Evolutionary conservation across 2,329 filamentous ascomycete species (phyloP).

Genomic region (Aspergillus flavus): DNA sequence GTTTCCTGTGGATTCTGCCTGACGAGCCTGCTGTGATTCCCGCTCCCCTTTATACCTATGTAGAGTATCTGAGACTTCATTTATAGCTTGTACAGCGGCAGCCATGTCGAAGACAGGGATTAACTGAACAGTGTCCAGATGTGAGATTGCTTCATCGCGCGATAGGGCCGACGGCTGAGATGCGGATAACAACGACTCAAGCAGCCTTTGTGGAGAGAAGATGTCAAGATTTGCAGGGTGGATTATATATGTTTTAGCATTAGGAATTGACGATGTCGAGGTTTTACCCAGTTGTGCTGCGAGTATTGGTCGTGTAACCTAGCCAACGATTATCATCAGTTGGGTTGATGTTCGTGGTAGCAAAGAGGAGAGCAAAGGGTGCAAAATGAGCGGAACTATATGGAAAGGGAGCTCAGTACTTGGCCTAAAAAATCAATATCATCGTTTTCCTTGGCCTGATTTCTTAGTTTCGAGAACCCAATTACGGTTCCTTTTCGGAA

Average conservation of each 20-base stretch:
- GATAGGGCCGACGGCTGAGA: constrained; percentile 18
- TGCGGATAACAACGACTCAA: constrained; percentile 28
- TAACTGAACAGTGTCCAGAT: constrained; percentile 37
- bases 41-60: constrained; percentile 21
- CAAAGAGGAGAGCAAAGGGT: background rate
- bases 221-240: constrained; percentile 32
- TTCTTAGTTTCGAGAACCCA: constrained; percentile 35
- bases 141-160: constrained; percentile 32
- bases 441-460: constrained; percentile 25
- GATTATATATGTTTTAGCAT: constrained; percentile 36
- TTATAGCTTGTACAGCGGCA: constrained; percentile 33
- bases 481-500: constrained; percentile 35
- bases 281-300: constrained; percentile 6
- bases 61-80: constrained; percentile 32
- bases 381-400: background rate
- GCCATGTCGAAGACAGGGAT: constrained; percentile 37
- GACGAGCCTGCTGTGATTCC: constrained; percentile 1
- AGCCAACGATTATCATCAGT: background rate
- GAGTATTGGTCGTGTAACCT: background rate
- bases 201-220: constrained; percentile 35
- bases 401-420: constrained; percentile 23
- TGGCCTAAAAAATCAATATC: constrained; percentile 33
- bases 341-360: background rate
- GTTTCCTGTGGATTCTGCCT: background rate
- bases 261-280: background rate